Percentiles rank a stretch among this genome's conserved stretches.
Evolutionary conservation across 805 yeast genomes (phyloP).

Genomic region (Blastobotrys attinorum): DNA sequence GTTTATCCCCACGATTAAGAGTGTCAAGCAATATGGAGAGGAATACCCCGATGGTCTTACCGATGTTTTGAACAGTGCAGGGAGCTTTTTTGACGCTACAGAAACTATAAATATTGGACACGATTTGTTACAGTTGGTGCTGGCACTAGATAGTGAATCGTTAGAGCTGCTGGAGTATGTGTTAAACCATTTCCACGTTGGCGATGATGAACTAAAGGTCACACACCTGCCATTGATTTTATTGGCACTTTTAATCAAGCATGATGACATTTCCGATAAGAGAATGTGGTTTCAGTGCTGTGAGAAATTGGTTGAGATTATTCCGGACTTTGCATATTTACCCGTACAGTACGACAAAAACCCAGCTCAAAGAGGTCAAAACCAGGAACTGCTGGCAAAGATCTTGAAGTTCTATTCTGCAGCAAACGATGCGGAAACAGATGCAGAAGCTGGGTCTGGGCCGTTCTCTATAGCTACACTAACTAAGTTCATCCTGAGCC

Average conservation of each 20-base stretch:
- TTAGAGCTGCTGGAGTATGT: constrained; percentile 51
- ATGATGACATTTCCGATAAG: not conserved
- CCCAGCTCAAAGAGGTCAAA: no score
- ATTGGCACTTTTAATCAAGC: constrained; percentile 28
- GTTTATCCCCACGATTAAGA: constrained; percentile 52
- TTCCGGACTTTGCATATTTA: constrained; percentile 57
- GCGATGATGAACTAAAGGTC: constrained; percentile 79
- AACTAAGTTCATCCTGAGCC: constrained; percentile 10
- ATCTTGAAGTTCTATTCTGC: constrained; percentile 21
- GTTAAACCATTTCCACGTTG: constrained; percentile 57
- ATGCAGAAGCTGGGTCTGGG: not conserved
- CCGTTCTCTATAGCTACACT: constrained; percentile 12
- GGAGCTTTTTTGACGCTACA: constrained; percentile 73
- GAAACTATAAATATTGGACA: constrained; percentile 79
- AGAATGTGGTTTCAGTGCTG: constrained; percentile 35
- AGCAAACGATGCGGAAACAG: constrained; percentile 6
- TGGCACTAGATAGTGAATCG: constrained; percentile 21
- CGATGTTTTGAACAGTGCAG: constrained; percentile 51
- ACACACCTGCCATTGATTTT: constrained; percentile 70
- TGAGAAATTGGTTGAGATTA: constrained; percentile 38
- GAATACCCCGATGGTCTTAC: constrained; percentile 20
- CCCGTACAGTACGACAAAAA: constrained; percentile 39
- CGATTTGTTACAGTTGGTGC: constrained; percentile 41
- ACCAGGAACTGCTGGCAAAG: constrained; percentile 13
- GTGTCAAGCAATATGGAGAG: constrained; percentile 12